Evolutionary conservation across 2,329 filamentous ascomycete species (phyloP).

Genomic region (Fusarium sp.): DNA sequence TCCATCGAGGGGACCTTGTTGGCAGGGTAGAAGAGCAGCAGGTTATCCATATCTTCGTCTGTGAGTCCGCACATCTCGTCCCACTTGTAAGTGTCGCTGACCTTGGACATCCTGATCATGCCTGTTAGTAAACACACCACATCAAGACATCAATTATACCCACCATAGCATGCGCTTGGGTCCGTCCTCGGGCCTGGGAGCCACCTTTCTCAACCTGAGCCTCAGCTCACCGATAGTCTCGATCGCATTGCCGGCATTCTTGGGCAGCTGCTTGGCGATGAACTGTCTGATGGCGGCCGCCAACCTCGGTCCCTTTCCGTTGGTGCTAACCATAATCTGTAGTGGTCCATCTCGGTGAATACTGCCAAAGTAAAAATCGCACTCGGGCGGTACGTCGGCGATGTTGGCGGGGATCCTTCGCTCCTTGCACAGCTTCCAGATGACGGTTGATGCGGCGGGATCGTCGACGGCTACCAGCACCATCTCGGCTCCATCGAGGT

Average conservation of each 20-base stretch:
- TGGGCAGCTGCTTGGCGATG: constrained; percentile 82
- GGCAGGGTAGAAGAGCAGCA: constrained; percentile 79
- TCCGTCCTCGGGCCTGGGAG: constrained; percentile 78
- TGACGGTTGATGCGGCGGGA: constrained; percentile 85
- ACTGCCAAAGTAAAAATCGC: constrained; percentile 98
- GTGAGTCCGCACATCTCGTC: constrained; percentile 86
- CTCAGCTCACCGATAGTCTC: constrained; percentile 85
- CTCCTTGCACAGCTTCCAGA: constrained; percentile 95
- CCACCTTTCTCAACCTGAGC: constrained; percentile 81
- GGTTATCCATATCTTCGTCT: constrained; percentile 84
- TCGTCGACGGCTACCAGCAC: constrained; percentile 95
- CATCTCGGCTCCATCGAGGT: constrained; percentile 86
- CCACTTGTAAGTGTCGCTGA: constrained; percentile 88
- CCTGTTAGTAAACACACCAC: constrained; percentile 9
- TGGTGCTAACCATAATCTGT: constrained; percentile 99
- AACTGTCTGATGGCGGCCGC: constrained; percentile 87
- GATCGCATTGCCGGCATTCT: constrained; percentile 86
- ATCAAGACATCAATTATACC: constrained; percentile 42
- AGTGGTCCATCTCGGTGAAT: constrained; percentile 94
- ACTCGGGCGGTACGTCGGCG: constrained; percentile 95
- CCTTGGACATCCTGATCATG: constrained; percentile 81
- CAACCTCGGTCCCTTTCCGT: constrained; percentile 92
- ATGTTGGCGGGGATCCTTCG: constrained; percentile 90
- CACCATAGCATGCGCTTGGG: constrained; percentile 92
- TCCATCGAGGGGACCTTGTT: constrained; percentile 68